These are phyloP conservation scores for Rubus parviflorus DNA, from an alignment of 306 rosid species.

Conservation along the genomic window DNA sequence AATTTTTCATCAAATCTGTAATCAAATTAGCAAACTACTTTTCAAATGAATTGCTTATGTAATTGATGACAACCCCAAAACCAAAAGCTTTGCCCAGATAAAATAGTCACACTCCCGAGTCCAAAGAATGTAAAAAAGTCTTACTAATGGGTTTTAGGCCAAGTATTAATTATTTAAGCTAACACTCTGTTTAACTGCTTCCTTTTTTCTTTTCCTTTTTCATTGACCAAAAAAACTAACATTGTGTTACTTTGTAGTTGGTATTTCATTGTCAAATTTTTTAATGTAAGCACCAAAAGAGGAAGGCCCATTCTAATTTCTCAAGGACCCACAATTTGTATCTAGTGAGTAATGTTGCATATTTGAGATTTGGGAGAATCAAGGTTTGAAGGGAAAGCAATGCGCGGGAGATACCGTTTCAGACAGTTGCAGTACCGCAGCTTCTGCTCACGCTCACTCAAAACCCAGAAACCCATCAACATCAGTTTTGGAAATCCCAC, in stretches of 20 bases:
- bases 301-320: neutral
- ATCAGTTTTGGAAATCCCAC: slow-evolving; percentile 12
- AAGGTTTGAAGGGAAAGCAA: slow-evolving; percentile 2
- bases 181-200: neutral
- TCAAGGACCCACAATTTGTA: neutral
- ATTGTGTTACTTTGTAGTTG: neutral
- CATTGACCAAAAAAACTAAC: too few species aligned
- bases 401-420: slow-evolving; percentile 37
- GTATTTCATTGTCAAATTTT: neutral
- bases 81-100: neutral
- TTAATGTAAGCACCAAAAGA: neutral
- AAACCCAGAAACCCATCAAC: slow-evolving; percentile 28
- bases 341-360: neutral
- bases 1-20: neutral
- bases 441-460: slow-evolving; percentile 26
- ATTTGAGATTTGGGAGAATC: neutral
- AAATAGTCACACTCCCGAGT: neutral
- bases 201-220: too few species aligned
- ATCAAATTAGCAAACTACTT: neutral
- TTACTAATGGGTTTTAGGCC: neutral
- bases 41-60: neutral
- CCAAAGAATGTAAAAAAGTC: neutral
- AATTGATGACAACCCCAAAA: neutral
- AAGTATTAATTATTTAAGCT: neutral
- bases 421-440: slow-evolving; percentile 33